These are phyloP conservation scores for Linum trigynum DNA, from an alignment of 345 rosid species.

Conservation along the genomic window DNA sequence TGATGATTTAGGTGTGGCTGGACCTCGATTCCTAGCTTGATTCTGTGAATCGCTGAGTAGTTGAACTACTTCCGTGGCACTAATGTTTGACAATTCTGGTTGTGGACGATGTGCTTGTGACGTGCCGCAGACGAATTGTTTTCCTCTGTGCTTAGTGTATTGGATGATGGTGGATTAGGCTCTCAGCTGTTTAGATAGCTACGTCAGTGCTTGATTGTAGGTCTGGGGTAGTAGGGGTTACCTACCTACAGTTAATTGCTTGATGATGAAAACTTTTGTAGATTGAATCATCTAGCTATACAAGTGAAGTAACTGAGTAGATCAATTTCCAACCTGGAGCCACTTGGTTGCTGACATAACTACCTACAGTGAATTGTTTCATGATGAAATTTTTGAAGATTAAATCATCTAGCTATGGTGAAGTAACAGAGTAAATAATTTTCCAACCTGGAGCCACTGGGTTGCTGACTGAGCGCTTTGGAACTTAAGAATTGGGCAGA, in stretches of 20 bases:
- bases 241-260: neutral
- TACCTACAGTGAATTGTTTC: neutral
- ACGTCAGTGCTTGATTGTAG: neutral
- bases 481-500: neutral
- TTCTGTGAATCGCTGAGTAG: neutral
- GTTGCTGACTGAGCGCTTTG: neutral
- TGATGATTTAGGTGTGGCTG: neutral
- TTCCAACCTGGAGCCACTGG: neutral
- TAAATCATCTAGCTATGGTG: neutral
- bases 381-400: neutral
- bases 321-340: neutral
- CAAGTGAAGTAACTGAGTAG: neutral
- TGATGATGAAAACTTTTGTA: neutral
- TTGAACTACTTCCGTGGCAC: neutral
- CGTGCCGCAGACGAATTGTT: neutral
- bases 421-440: too few species aligned
- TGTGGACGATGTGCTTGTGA: neutral
- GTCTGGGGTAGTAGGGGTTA: neutral
- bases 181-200: neutral
- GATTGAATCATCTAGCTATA: neutral
- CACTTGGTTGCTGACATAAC: neutral
- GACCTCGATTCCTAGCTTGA: neutral
- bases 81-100: too few species aligned
- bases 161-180: neutral
- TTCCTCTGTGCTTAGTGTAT: neutral